Conservation (phyloP, 768 basidiomycete species). For the Suillus discolor region DNA sequence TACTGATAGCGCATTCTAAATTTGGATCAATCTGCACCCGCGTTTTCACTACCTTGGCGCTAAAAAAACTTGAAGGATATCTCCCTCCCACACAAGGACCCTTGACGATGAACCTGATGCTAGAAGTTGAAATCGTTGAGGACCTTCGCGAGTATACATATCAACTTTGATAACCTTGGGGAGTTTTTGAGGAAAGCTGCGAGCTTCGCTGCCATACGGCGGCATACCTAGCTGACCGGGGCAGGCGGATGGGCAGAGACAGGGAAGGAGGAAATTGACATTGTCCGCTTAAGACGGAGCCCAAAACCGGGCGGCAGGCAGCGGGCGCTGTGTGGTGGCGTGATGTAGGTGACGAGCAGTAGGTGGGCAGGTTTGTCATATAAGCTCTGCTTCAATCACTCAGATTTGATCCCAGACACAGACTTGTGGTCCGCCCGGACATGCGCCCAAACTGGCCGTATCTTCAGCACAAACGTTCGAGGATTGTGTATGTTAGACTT, state of each 20-base stretch:
- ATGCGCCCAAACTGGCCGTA: too few species aligned
- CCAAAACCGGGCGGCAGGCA: slow-evolving; percentile 37
- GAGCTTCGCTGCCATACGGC: too few species aligned
- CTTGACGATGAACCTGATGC: slow-evolving; percentile 91
- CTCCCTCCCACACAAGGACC: slow-evolving; percentile 93
- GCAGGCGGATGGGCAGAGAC: too few species aligned
- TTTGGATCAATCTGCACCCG: not conserved
- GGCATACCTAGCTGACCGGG: too few species aligned
- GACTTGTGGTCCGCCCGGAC: too few species aligned
- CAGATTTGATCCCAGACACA: too few species aligned
- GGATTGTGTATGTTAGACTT: not conserved
- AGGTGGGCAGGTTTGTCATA: too few species aligned
- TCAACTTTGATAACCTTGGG: slow-evolving; percentile 95
- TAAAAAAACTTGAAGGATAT: slow-evolving; percentile 52
- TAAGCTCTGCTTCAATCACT: too few species aligned
- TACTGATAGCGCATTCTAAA: not conserved
- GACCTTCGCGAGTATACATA: not conserved
- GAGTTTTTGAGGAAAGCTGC: too few species aligned
- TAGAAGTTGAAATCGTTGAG: slow-evolving; percentile 9
- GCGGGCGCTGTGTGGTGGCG: slow-evolving; percentile 49
- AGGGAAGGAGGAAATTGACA: too few species aligned
- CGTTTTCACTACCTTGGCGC: slow-evolving; percentile 1
- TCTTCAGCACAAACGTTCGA: not conserved
- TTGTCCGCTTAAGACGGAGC: too few species aligned
- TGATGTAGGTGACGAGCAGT: too few species aligned